phyloP scores from a whole-genome alignment of 1,284 basidiomycete genomes.

The Mycosarcoma maydis region DNA sequence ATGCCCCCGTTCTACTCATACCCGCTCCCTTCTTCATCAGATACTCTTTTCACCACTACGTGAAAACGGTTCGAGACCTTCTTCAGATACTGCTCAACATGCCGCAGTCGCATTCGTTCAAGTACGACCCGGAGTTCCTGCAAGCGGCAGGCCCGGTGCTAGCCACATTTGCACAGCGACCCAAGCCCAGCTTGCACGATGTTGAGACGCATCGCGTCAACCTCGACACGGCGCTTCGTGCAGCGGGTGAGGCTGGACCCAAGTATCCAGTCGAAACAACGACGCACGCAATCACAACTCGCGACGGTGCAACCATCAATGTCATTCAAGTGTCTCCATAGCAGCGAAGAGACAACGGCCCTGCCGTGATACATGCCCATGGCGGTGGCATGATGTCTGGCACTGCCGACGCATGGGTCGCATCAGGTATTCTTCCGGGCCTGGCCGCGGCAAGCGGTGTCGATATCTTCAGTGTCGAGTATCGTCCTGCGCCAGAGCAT shows the following conservation, averaged over 20 bases:
- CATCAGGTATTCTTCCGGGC: background rate
- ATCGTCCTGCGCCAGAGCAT: conserved; percentile 27
- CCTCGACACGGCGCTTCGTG: background rate
- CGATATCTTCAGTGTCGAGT: conserved; percentile 21
- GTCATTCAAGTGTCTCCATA: conserved; percentile 22
- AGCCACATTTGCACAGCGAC: conserved; percentile 6
- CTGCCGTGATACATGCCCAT: conserved; percentile 24
- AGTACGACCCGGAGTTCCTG: conserved; percentile 16
- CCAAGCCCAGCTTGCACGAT: conserved; percentile 8
- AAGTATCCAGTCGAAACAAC: conserved; percentile 9
- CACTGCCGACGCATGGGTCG: conserved; percentile 9
- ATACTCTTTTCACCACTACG: too few relatives aligned
- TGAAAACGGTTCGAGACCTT: too few relatives aligned
- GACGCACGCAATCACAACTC: conserved; percentile 22
- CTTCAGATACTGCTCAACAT: too few relatives aligned
- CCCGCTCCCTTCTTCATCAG: too few relatives aligned
- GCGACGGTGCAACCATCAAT: conserved; percentile 23
- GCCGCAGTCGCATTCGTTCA: conserved; percentile 15
- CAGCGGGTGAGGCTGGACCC: background rate
- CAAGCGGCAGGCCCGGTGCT: conserved; percentile 16
- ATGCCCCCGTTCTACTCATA: too few relatives aligned
- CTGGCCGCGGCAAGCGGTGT: conserved; percentile 4
- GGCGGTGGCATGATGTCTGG: conserved; percentile 32
- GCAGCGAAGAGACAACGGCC: conserved; percentile 10
- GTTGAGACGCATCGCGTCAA: conserved; percentile 8